Percentiles rank a stretch among this genome's conserved stretches.
phyloP scores from a whole-genome alignment of 2,329 filamentous ascomycete species.

The Cercospora sp. region DNA sequence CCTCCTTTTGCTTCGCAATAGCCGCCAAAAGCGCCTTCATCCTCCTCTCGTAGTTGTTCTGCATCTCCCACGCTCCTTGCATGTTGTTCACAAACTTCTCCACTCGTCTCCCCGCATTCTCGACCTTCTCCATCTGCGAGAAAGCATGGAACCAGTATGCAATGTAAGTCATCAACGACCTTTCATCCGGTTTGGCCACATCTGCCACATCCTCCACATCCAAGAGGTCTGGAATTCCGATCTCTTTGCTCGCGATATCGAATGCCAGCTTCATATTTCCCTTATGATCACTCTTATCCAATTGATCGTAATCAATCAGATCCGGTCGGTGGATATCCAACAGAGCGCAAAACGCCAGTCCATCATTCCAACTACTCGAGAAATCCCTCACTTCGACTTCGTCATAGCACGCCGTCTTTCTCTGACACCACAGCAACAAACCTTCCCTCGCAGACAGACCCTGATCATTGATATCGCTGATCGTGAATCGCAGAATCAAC shows the following conservation, averaged over 20 bases:
- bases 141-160: slow-evolving; percentile 99
- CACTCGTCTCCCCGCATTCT: slow-evolving; percentile 92
- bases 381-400: slow-evolving; percentile 96
- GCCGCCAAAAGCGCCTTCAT: slow-evolving; percentile 79
- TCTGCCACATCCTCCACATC: slow-evolving; percentile 99
- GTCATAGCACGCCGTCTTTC: slow-evolving; percentile 97
- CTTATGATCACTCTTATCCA: slow-evolving; percentile 91
- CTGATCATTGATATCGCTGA: slow-evolving; percentile 97
- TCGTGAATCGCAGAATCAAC: slow-evolving; percentile 94
- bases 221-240: slow-evolving; percentile 91
- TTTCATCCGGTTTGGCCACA: slow-evolving; percentile 91
- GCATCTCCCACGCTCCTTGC: slow-evolving; percentile 99
- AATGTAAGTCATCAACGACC: slow-evolving; percentile 98
- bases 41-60: slow-evolving; percentile 88
- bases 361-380: slow-evolving; percentile 94
- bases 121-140: slow-evolving; percentile 97
- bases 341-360: slow-evolving; percentile 91
- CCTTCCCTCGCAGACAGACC: slow-evolving; percentile 97
- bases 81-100: slow-evolving; percentile 99
- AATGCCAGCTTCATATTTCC: slow-evolving; percentile 99
- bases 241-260: slow-evolving; percentile 92
- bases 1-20: slow-evolving; percentile 69
- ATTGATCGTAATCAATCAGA: slow-evolving; percentile 90
- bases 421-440: slow-evolving; percentile 91
- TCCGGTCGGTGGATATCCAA: slow-evolving; percentile 96